Evolutionary conservation across 2,329 filamentous ascomycete genomes (phyloP).

Genomic region (Scytalidium lignicola): DNA sequence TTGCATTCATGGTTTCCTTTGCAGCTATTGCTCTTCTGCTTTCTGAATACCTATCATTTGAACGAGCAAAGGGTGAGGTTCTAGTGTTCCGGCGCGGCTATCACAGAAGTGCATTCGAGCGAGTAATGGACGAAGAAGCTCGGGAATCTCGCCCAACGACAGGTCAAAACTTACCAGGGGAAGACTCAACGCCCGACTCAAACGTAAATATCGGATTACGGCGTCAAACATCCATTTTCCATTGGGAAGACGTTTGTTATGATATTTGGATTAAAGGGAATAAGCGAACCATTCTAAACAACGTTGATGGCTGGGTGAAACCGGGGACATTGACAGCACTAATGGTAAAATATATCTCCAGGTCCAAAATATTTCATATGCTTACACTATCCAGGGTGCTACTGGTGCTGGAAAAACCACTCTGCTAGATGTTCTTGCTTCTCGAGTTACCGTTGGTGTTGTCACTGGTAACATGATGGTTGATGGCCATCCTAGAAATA

Average conservation of each 20-base stretch:
- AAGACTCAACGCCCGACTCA: neutral
- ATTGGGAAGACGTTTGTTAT: neutral
- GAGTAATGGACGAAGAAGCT: neutral
- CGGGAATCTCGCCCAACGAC: neutral
- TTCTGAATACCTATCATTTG: constrained; percentile 55
- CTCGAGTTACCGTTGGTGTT: constrained; percentile 80
- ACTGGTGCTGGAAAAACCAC: constrained; percentile 82
- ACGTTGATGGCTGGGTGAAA: constrained; percentile 75
- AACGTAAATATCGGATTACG: neutral
- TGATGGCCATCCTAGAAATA: constrained; percentile 55
- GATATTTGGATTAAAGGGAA: neutral
- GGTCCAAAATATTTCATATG: neutral
- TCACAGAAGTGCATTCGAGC: neutral
- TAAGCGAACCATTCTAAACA: constrained; percentile 37
- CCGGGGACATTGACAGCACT: constrained; percentile 62
- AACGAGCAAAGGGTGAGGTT: constrained; percentile 71
- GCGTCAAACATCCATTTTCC: neutral
- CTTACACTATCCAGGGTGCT: constrained; percentile 16
- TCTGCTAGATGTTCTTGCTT: constrained; percentile 76
- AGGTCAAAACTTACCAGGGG: neutral
- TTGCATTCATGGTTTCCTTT: constrained; percentile 59
- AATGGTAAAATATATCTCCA: constrained; percentile 40
- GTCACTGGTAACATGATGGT: constrained; percentile 74
- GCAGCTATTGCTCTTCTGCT: constrained; percentile 53
- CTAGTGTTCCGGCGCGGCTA: constrained; percentile 64